phyloP scores from a whole-genome alignment of 148 eudicot genomes.

The Rhododendron kiyosumense region DNA sequence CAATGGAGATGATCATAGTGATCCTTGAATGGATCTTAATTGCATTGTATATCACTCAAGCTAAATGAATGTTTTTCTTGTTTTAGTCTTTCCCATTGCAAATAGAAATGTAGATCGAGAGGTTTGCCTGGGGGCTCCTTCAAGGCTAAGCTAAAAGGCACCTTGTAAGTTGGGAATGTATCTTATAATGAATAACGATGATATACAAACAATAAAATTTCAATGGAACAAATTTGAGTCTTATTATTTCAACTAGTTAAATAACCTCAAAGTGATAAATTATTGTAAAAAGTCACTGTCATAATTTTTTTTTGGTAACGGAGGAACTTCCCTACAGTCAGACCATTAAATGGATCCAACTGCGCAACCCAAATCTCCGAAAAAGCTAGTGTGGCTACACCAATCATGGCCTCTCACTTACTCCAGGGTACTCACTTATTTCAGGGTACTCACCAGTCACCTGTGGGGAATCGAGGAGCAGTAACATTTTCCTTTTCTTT shows the following conservation, averaged over 20 bases:
- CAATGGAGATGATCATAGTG: slow-evolving; percentile 18
- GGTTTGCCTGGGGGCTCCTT: not conserved
- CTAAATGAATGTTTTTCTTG: not conserved
- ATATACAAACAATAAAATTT: not conserved
- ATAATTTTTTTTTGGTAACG: no score
- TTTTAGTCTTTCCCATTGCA: not conserved
- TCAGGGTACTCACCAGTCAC: no score
- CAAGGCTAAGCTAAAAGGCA: not conserved
- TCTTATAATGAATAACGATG: not conserved
- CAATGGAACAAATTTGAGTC: not conserved
- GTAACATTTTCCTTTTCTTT: not conserved
- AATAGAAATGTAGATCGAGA: not conserved
- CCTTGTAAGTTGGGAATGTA: not conserved
- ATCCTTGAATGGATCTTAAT: slow-evolving; percentile 4
- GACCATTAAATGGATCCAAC: no score
- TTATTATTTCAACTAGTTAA: not conserved
- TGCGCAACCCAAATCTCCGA: no score
- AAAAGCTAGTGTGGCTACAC: no score
- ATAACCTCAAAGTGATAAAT: not conserved
- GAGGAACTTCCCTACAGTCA: no score
- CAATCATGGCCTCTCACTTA: no score
- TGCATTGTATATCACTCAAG: not conserved
- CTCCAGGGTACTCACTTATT: no score
- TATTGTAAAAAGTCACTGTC: not conserved
- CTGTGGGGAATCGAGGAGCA: no score